A percentile compares a stretch with the other conserved stretches of the same genome.
Evolutionary conservation across 129 eudicot genomes (phyloP).

Genomic region (Flaveria robusta): DNA sequence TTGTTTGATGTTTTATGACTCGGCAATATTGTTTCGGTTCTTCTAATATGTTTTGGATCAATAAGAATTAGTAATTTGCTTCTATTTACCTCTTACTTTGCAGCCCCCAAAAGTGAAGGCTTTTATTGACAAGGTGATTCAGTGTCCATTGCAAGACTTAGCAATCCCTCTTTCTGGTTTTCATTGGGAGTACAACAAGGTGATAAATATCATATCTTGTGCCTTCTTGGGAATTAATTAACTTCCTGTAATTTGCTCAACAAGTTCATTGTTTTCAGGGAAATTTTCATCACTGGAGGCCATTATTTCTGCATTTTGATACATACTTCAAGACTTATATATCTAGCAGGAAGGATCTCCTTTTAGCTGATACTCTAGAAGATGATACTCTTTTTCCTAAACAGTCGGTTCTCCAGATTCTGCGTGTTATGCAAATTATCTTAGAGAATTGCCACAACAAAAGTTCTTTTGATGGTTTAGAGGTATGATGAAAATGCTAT

Average conservation of each 20-base stretch:
- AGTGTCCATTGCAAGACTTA: slow-evolving; percentile 90
- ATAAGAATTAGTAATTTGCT: slow-evolving; percentile 10
- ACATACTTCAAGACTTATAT: slow-evolving; percentile 84
- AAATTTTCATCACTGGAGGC: slow-evolving; percentile 98
- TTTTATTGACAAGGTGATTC: slow-evolving; percentile 87
- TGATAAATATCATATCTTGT: slow-evolving; percentile 26
- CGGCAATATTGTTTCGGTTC: not conserved
- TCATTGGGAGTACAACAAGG: slow-evolving; percentile 96
- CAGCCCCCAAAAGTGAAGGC: slow-evolving; percentile 90
- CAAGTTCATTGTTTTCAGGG: slow-evolving; percentile 60
- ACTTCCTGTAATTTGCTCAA: slow-evolving; percentile 16
- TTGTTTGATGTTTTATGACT: slow-evolving; percentile 13
- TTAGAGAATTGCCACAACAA: slow-evolving; percentile 87
- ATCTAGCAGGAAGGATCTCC: slow-evolving; percentile 80
- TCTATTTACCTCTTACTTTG: slow-evolving; percentile 19
- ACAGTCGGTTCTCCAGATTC: slow-evolving; percentile 77
- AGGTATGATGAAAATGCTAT: slow-evolving; percentile 54
- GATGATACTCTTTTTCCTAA: slow-evolving; percentile 70
- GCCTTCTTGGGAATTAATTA: not conserved
- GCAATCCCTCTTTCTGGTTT: slow-evolving; percentile 94
- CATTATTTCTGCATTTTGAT: slow-evolving; percentile 89
- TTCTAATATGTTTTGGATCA: slow-evolving; percentile 1
- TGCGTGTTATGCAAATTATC: slow-evolving; percentile 93
- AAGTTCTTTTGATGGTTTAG: slow-evolving; percentile 84
- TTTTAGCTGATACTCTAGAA: slow-evolving; percentile 62